Conservation (phyloP, 2,329 filamentous ascomycete genomes). For the Fusarium nematophilum region DNA sequence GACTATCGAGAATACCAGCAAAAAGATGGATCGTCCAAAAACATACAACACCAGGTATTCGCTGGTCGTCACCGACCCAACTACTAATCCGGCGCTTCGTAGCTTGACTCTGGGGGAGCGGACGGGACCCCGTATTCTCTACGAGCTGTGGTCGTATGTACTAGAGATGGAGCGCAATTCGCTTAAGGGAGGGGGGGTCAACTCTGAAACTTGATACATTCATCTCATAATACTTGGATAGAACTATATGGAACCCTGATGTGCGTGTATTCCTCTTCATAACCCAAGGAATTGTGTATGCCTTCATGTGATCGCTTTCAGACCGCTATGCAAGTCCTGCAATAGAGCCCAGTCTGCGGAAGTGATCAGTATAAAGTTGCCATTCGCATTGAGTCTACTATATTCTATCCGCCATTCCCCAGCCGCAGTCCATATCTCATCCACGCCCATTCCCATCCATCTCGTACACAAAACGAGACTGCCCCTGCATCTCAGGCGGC, state of each 20-base stretch:
- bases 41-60: slow-evolving; percentile 5
- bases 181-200: neutral
- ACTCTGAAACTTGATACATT: too few species aligned
- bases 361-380: too few species aligned
- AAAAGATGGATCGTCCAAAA: neutral
- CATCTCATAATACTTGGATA: too few species aligned
- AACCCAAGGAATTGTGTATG: too few species aligned
- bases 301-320: too few species aligned
- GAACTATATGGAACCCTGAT: too few species aligned
- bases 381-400: neutral
- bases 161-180: neutral
- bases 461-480: slow-evolving; percentile 26
- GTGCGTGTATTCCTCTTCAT: too few species aligned
- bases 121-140: slow-evolving; percentile 1
- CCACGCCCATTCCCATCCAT: slow-evolving; percentile 9
- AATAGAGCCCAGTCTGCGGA: too few species aligned
- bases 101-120: slow-evolving; percentile 1
- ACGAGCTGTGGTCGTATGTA: slow-evolving; percentile 4
- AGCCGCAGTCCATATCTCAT: neutral
- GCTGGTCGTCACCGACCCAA: slow-evolving; percentile 5
- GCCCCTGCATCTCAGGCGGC: slow-evolving; percentile 17
- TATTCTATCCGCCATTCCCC: neutral
- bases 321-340: too few species aligned
- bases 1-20: too few species aligned
- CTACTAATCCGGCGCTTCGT: slow-evolving; percentile 8